Base-by-base conservation (phyloP, 2,329 filamentous ascomycete species). In the Salinomyces thailandicus region DNA sequence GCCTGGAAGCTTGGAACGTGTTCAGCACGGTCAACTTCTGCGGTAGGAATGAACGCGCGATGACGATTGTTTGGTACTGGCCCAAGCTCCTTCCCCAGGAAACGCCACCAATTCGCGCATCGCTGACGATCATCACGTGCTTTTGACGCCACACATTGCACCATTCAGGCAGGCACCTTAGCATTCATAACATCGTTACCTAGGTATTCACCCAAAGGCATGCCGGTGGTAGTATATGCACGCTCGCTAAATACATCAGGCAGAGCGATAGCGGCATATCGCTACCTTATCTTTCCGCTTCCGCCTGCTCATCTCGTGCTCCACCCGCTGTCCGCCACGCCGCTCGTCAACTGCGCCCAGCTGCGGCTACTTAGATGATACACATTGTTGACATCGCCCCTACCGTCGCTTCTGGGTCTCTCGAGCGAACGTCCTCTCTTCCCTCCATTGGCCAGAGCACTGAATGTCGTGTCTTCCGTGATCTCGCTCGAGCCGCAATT, bases 271-370 rank as follows among this genome's bases (percentile, higher is more conserved):
- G n/a, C n/a, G n/a, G n/a, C n/a, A n/a, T n/a, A n/a, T n/a, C n/a
- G n/a, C n/a, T n/a, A n/a, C n/a, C n/a, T n/a, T n/a, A n/a, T n/a
- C n/a, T 26, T n/a, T n/a, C 3, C 22, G 9, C 22, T 26, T n/a
- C 4, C 22, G 9, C 22, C 22, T 26, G 22, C n/a, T 42, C 18
- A 41, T 5, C 39, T 35, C 32, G 26, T 24, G 12, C n/a, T 12
- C 36, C 27, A 35, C 16, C 40, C 39, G 14, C 30, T 38, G 31
- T 48, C 46, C n/a, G 45, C 44, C 31, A 48, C 33, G 2, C 47
- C 47, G 31, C 45, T 48, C 36, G 47, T 50, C 31, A 50, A 33
- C 5, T 38, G 37, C 31, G 47, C 47, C 35, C 46, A 36, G 26
- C 47, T 50, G 31, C 43, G 37, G 22, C 39, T 35, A 8, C 39